Base-by-base conservation (phyloP, 1,284 basidiomycete genomes). In the Cystobasidium slooffiae region DNA sequence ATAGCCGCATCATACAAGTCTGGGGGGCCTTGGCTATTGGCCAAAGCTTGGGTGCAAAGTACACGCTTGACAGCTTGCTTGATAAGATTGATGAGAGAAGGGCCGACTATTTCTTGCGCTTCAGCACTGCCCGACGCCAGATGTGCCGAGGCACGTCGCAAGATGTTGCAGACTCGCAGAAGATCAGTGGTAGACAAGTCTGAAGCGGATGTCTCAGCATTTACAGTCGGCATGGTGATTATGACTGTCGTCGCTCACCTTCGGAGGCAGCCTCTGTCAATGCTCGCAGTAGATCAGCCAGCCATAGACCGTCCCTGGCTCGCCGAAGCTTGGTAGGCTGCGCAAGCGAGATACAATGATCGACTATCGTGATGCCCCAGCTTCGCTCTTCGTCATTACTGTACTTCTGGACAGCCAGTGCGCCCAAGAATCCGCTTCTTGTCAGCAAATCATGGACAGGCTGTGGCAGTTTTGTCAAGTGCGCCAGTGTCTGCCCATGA, bases 231-330 rank as follows among this genome's bases (percentile, higher is more conserved):
- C 20, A 18, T 62, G n/a, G n/a, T n/a, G n/a, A 62, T 20, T 10
- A 12, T 14, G n/a, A 14, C 46, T 12, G 1, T 49, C 46, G 46
- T 5, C 10, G 44, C 69, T 53, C 31, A 72, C 69, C 47, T 41
- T 20, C n/a, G 7, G 22, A 16, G 20, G 5, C n/a, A 3, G 47
- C 37, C 41, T 20, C 44, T 0, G 20, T 22, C 18, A 73, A 24
- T 3, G 37, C 8, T 7, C 31, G 18, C 4, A 73, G 47, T 46
- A 63, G 9, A 31, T 73, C 70, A 24, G 63, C 70, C 4, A 73
- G 41, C 70, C 70, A 73, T 20, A 73, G 63, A 2, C 70, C 63
- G 22, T 73, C 63, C 22, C 70, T 55, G 6, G 70, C 70, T n/a
- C 70, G 62, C 14, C 70, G 37, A 8, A 73, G 52, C 44, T 73